These are phyloP conservation scores for Henckelia pumila DNA, from an alignment of 257 asterid species.

Conservation along the genomic window DNA sequence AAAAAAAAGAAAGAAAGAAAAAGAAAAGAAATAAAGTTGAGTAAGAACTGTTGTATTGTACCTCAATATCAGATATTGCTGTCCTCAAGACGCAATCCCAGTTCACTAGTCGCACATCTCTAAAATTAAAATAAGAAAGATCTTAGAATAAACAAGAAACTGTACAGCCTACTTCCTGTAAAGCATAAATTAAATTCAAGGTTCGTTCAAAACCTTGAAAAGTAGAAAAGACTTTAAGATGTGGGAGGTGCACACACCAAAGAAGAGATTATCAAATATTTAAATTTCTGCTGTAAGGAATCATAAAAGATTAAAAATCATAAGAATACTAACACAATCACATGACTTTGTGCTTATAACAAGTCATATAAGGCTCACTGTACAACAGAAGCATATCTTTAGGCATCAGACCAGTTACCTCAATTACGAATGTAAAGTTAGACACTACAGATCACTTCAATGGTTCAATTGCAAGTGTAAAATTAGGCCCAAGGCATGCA, in stretches of 20 bases:
- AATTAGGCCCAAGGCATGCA: neutral
- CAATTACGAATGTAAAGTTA: conserved; percentile 5
- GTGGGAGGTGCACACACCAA: neutral
- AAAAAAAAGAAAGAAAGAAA: too few species aligned
- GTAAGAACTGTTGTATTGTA: conserved; percentile 25
- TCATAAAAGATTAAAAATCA: neutral
- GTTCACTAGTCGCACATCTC: conserved; percentile 90
- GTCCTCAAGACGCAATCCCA: conserved; percentile 93
- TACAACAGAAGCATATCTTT: neutral
- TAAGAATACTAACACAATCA: neutral
- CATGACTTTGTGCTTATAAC: neutral
- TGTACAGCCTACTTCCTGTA: conserved; percentile 11
- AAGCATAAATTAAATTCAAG: neutral
- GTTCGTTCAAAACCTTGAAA: neutral
- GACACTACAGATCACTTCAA: neutral
- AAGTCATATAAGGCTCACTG: neutral
- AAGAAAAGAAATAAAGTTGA: conserved; percentile 14
- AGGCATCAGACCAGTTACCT: neutral
- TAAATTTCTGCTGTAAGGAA: too few species aligned
- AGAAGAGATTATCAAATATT: neutral
- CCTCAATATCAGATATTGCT: conserved; percentile 98
- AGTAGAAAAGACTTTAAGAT: neutral
- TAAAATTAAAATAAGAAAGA: conserved; percentile 28
- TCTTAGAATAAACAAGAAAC: conserved; percentile 16
- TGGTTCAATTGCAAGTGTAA: conserved; percentile 9